Base-by-base conservation (phyloP, 192 early-diverging fungal genomes). In the Coemansia reversa region DNA sequence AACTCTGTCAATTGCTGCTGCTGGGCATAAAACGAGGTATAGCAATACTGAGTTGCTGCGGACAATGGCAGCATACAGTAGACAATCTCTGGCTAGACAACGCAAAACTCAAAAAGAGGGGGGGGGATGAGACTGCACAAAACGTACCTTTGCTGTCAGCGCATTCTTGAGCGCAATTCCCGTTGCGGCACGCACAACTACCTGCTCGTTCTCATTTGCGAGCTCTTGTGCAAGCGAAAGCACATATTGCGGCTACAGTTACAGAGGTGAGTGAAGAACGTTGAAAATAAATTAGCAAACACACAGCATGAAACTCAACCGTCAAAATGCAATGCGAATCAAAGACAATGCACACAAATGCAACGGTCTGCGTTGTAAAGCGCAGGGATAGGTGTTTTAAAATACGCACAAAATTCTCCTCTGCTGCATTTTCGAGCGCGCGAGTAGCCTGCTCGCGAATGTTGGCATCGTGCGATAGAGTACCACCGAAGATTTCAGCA, bases 81-180 rank as follows among this genome's bases (percentile, higher is more conserved):
- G 35, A 39, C 35, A 39, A 39, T 39, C 35, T 39, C 35, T 20
- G 22, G 22, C 28, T 20, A 51, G 52, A 54, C 48, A 45, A 59
- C 16, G 30, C 12, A 59, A 29, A 60, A 53, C 32, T 5, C 23
- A 11, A 48, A 7, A 11, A 58, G 35, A 22, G 11, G 48, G 32
- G 42, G 45, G n/a, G n/a, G n/a, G n/a, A n/a, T n/a, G n/a, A n/a
- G n/a, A 16, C 24, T 23, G 55, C 4, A 56, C 35, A 49, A 18
- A 51, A 53, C 76, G 20, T 79, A 92, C 94, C 85, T 90, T 94
- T 58, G 94, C 90, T 7, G 85, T 81, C 62, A 99, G 76, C 49
- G 91, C 80, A 77, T 99, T 99, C 86, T 99, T 99, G 65, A 99
- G 79, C 47, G 90, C 89, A 60, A 99, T 75, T 77, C 92, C 97